Base-by-base conservation (phyloP, 225 moss, liverwort and hornwort genomes). In the Sphagnum tenellum region DNA sequence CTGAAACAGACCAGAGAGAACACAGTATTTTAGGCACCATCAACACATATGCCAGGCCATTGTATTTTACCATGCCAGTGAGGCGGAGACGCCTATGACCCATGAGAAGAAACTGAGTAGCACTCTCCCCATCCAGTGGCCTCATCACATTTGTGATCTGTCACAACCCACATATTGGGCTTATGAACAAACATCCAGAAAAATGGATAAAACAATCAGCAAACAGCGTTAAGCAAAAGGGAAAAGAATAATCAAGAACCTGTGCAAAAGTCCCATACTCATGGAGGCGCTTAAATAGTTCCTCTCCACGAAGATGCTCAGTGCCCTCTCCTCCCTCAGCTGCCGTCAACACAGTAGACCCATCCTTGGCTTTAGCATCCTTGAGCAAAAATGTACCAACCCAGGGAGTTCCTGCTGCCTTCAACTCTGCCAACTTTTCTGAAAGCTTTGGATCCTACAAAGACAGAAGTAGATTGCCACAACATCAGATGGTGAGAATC, bases 201-300 rank as follows among this genome's bases (percentile, higher is more conserved):
- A 29, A 29, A 29, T 29, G 29, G 29, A 29, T 29, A 29, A 29
- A 29, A 29, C 29, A 29, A 29, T 29, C 29, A 29, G 29, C 29
- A 29, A 29, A 29, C 29, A 29, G 29, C 1, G 29, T 29, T 29
- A 0, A 29, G 29, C 0, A 1, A 29, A 29, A 29, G 29, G 29
- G 29, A 29, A 29, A 29, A 29, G 29, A 29, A 29, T 29, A 29
- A 1, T 29, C 29, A 29, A 79, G 75, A 81, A 95, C 95, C 95
- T 95, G 91, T 68, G 91, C 95, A 82, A 95, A 95, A 64, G 95
- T 95, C 80, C 95, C 95, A 70, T 89, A 82, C 74, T 95, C 95
- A 71, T 95, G 86, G 60, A 95, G 91, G 74, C 89, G 84, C 78
- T 92, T 91, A 62, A 76, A 89, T 54, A 98, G 88, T 74, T 92